Evolutionary conservation across 148 eudicot species (phyloP).

Genomic region (Rhododendron vialii): DNA sequence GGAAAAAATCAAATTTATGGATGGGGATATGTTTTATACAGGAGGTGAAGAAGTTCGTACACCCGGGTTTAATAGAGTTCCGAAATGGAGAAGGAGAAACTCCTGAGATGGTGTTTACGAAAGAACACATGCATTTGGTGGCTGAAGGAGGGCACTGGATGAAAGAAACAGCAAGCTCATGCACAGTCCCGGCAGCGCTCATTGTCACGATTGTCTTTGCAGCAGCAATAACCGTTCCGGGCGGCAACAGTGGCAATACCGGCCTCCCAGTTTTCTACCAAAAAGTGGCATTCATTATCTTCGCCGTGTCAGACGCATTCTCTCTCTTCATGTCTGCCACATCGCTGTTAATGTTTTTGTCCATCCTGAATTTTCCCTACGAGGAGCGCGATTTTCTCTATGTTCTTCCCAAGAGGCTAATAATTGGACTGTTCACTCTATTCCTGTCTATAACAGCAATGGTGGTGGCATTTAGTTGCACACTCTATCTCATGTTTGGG

Average conservation of each 20-base stretch:
- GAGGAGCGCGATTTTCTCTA: not conserved
- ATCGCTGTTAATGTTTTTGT: not conserved
- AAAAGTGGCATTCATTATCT: not conserved
- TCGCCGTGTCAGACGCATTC: not conserved
- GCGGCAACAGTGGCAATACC: not conserved
- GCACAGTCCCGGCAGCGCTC: not conserved
- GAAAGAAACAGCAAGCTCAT: constrained; percentile 5
- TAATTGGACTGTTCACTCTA: not conserved
- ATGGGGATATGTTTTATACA: not conserved
- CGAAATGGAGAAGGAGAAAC: not conserved
- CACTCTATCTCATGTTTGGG: not conserved
- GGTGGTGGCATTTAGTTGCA: not conserved
- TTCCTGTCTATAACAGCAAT: not conserved
- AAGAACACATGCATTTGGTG: not conserved
- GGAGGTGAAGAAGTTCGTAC: not conserved
- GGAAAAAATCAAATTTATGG: not conserved
- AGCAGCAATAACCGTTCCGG: not conserved
- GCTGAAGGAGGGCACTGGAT: not conserved
- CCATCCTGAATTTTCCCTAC: not conserved
- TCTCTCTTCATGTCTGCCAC: not conserved
- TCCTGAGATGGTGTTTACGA: not conserved
- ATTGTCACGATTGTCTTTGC: not conserved
- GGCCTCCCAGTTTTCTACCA: not conserved
- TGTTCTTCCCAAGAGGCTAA: not conserved
- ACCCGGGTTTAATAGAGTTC: not conserved